phyloP scores from a whole-genome alignment of 1,284 basidiomycete genomes.

The Wolfiporia cocos region DNA sequence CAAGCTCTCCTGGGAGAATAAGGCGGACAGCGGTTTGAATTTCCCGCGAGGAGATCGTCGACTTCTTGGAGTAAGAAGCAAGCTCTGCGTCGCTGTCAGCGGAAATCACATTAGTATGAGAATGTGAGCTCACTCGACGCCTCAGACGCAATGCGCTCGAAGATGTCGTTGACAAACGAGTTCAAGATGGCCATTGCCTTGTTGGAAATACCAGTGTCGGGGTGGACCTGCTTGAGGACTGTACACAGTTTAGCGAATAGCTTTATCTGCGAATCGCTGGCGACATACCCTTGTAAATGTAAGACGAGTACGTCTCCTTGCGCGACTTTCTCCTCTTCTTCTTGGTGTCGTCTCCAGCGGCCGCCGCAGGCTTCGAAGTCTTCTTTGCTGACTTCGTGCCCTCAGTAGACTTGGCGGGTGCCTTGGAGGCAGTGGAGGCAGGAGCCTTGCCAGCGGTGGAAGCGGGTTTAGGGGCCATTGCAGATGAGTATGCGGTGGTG shows the following conservation, averaged over 20 bases:
- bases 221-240: constrained; percentile 79
- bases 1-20: constrained; percentile 85
- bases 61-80: constrained; percentile 90
- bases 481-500: constrained; percentile 6
- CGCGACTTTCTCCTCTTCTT: constrained; percentile 90
- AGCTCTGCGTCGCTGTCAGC: constrained; percentile 51
- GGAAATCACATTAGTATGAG: not conserved
- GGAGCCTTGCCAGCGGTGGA: constrained; percentile 45
- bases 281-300: constrained; percentile 85
- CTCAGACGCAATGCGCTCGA: constrained; percentile 89
- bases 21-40: constrained; percentile 90
- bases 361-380: constrained; percentile 62
- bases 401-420: constrained; percentile 62
- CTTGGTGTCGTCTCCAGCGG: constrained; percentile 61
- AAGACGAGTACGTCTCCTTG: constrained; percentile 91
- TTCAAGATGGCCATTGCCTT: constrained; percentile 96
- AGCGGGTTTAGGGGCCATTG: constrained; percentile 37
- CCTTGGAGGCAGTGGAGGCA: constrained; percentile 64
- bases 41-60: constrained; percentile 91
- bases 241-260: constrained; percentile 1
- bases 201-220: constrained; percentile 96
- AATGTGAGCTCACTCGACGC: constrained; percentile 60
- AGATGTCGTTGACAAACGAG: constrained; percentile 91
- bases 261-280: constrained; percentile 24
- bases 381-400: constrained; percentile 82